These are phyloP conservation scores for Mortierella sp. DNA, from an alignment of 371 early-diverging fungal species.

Conservation along the genomic window DNA sequence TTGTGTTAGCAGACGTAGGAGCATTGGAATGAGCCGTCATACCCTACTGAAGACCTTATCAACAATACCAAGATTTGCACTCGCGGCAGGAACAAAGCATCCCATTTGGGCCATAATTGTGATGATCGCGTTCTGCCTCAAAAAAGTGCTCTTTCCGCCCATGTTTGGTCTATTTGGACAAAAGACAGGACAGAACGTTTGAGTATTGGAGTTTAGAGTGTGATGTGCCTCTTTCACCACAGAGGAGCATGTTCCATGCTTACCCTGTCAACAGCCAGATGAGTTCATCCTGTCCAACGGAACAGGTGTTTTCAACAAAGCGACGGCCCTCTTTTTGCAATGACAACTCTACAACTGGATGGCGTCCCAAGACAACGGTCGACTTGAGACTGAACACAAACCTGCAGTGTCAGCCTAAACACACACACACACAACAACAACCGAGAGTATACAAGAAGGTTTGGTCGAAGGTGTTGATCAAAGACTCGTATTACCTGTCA, in stretches of 20 bases:
- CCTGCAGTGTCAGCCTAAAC: neutral
- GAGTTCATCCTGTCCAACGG: conserved; percentile 62
- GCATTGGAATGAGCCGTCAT: conserved; percentile 4
- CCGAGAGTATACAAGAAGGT: no score
- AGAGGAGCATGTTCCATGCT: neutral
- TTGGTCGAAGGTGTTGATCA: no score
- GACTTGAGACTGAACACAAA: conserved; percentile 11
- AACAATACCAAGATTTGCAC: conserved; percentile 86
- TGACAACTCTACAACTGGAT: conserved; percentile 88
- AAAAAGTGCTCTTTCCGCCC: conserved; percentile 96
- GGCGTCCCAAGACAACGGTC: conserved; percentile 73
- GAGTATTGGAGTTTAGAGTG: no score
- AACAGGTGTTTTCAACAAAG: conserved; percentile 82
- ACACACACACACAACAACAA: no score
- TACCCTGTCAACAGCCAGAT: conserved; percentile 85
- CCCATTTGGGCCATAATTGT: conserved; percentile 95
- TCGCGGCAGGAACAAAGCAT: conserved; percentile 89
- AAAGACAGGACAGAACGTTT: neutral
- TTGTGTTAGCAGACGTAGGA: no score
- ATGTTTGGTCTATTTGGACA: conserved; percentile 81
- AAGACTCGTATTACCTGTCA: conserved; percentile 58
- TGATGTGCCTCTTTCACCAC: neutral
- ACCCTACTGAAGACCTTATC: conserved; percentile 93
- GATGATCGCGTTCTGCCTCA: conserved; percentile 75
- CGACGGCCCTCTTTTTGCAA: conserved; percentile 66